A percentile compares a stretch with the other conserved stretches of the same genome.
phyloP scores from a whole-genome alignment of 495 filamentous ascomycete species.

The Penicillium bovifimosum region DNA sequence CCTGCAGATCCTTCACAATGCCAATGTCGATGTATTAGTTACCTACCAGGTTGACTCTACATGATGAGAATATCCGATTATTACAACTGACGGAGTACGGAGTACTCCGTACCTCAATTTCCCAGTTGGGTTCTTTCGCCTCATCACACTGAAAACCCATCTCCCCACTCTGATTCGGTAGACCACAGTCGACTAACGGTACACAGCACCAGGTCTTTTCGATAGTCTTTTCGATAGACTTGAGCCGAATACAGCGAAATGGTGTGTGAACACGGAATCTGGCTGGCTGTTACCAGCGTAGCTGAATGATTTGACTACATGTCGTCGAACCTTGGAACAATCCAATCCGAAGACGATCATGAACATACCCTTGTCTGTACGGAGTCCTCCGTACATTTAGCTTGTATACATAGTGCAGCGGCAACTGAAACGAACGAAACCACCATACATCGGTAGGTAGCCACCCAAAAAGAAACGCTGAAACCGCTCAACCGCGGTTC shows the following conservation, averaged over 20 bases:
- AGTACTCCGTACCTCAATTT: neutral
- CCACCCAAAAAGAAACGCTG: neutral
- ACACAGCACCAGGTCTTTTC: neutral
- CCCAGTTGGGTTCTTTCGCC: neutral
- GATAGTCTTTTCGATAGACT: neutral
- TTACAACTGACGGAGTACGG: no score
- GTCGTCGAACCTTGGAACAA: neutral
- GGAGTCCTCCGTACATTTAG: no score
- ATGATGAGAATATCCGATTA: neutral
- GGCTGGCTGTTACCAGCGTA: neutral
- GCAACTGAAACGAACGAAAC: neutral
- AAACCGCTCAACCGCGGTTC: neutral
- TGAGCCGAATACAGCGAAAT: neutral
- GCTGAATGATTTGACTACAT: neutral
- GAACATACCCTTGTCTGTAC: no score
- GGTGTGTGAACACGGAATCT: neutral
- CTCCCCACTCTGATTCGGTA: constrained; percentile 1
- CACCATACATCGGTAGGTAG: no score
- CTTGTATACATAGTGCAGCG: neutral
- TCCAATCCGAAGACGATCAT: neutral
- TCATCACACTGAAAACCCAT: neutral
- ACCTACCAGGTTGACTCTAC: neutral
- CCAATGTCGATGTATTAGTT: neutral
- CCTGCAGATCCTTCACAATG: constrained; percentile 5
- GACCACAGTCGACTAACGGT: neutral